Conservation (phyloP, 192 early-diverging fungal genomes). For the Neocallimastix lanati region DNA sequence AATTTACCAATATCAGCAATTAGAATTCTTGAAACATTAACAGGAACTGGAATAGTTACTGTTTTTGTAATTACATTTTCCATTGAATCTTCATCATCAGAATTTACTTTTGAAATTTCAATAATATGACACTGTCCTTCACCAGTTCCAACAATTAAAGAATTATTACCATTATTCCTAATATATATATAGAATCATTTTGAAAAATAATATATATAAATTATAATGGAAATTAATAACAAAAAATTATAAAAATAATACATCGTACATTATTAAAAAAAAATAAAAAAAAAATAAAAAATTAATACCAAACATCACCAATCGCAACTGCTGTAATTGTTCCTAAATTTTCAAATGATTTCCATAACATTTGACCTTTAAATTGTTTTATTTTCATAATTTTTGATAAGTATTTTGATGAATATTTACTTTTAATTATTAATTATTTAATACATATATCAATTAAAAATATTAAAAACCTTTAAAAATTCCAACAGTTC, state of each 20-base stretch:
- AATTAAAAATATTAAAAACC: background rate
- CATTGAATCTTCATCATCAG: background rate
- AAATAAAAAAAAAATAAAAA: no score
- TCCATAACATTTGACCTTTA: background rate
- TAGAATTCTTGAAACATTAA: conserved; percentile 1
- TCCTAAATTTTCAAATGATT: background rate
- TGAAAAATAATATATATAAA: no score
- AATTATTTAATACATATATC: no score
- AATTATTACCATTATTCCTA: background rate
- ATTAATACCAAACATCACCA: background rate
- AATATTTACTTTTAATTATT: no score
- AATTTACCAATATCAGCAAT: conserved; percentile 1
- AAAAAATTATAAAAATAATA: background rate
- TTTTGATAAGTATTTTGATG: no score
- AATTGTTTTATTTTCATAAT: no score
- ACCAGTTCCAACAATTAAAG: background rate
- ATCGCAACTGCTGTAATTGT: background rate
- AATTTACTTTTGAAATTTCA: background rate
- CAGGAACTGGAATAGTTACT: background rate
- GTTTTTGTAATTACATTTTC: background rate
- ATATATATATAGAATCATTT: no score
- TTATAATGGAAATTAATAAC: background rate
- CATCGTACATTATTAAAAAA: no score
- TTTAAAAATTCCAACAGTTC: background rate
- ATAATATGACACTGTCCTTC: background rate